These are phyloP conservation scores for Clavispora santaluciae DNA, from an alignment of 805 yeast species.

Conservation along the genomic window DNA sequence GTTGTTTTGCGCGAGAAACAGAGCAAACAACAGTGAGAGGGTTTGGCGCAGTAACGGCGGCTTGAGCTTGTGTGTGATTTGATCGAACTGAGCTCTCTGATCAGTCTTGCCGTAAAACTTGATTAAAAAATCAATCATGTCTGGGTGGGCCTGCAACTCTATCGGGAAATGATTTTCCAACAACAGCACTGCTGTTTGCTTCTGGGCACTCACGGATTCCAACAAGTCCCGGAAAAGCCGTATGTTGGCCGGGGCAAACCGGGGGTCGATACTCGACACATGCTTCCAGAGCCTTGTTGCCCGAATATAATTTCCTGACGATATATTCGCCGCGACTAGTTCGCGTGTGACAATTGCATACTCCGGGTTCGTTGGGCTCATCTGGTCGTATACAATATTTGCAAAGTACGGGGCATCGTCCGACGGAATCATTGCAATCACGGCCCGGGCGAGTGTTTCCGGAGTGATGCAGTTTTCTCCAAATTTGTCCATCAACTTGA, in stretches of 20 bases:
- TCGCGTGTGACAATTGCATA: background rate
- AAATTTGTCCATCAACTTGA: conserved; percentile 5
- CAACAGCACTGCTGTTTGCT: background rate
- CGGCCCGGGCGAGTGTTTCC: conserved; percentile 3
- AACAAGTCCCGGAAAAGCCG: conserved; percentile 2
- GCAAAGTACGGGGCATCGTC: conserved; percentile 15
- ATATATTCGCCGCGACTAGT: conserved; percentile 12
- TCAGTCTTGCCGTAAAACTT: conserved; percentile 16
- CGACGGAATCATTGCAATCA: conserved; percentile 6
- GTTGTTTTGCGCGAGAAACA: conserved; percentile 24
- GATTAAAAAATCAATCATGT: conserved; percentile 12
- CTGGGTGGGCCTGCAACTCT: conserved; percentile 5
- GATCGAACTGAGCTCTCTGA: conserved; percentile 12
- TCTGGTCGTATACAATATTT: conserved; percentile 13
- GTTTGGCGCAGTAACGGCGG: conserved; percentile 32
- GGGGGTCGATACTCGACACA: background rate
- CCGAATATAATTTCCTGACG: conserved; percentile 11
- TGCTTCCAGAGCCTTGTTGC: conserved; percentile 17
- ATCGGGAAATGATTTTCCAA: conserved; percentile 4
- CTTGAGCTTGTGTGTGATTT: conserved; percentile 17
- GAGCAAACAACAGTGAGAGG: conserved; percentile 27
- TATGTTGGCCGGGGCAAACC: conserved; percentile 4
- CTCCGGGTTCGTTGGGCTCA: background rate
- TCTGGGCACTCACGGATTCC: background rate
- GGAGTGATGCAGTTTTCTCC: background rate